Conservation (phyloP, 2,329 filamentous ascomycete genomes). For the Emergomyces pasteurianus region DNA sequence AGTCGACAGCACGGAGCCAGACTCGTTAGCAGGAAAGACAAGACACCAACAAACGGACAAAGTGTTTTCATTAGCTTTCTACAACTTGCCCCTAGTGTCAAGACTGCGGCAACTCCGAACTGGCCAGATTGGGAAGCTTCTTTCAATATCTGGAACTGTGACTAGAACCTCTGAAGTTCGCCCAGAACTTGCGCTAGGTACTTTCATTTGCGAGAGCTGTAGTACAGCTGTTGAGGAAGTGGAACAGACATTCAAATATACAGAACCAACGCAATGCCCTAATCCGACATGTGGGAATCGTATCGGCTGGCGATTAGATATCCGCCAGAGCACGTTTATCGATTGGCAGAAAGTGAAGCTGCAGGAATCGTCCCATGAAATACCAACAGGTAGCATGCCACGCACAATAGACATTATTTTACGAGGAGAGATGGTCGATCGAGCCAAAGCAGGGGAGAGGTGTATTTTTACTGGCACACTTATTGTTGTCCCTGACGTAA, state of each 20-base stretch:
- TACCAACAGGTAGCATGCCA: conserved; percentile 96
- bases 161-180: conserved; percentile 95
- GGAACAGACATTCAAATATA: conserved; percentile 95
- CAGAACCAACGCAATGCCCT: conserved; percentile 90
- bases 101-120: conserved; percentile 77
- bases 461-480: conserved; percentile 94
- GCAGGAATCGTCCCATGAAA: conserved; percentile 96
- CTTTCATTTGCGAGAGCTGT: conserved; percentile 84
- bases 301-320: conserved; percentile 89
- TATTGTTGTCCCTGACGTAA: conserved; percentile 94
- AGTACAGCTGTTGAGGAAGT: conserved; percentile 76
- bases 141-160: conserved; percentile 93
- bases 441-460: conserved; percentile 94
- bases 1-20: conserved; percentile 43
- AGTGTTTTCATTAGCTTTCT: conserved; percentile 84
- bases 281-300: conserved; percentile 81
- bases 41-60: conserved; percentile 94
- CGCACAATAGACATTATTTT: conserved; percentile 95
- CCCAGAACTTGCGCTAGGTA: conserved; percentile 82
- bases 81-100: conserved; percentile 80
- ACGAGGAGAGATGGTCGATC: conserved; percentile 92
- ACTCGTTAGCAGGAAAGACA: conserved; percentile 55
- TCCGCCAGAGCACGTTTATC: conserved; percentile 91
- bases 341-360: conserved; percentile 99
- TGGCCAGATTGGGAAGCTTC: conserved; percentile 77